Evolutionary conservation across 23 red algal species (phyloP), one percentile per base, ranked within the genome.

Genomic region (Gracilaria vermiculophylla): DNA sequence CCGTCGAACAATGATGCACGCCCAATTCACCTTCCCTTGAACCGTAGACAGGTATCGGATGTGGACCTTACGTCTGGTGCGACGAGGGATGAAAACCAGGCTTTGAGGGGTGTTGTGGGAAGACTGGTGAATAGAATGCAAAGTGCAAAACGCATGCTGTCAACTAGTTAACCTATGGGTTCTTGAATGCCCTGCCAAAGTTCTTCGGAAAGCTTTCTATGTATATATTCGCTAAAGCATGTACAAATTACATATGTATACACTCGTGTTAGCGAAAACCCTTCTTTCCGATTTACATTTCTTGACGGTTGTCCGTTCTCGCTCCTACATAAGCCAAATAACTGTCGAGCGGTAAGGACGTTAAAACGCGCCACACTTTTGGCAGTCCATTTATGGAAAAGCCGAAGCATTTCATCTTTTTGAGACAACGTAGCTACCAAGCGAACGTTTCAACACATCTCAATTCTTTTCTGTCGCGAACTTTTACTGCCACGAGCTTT

Each of bases 111-210:
- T 37, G 66, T 86, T 42, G 53, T 86, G 62, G 81, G 60, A 54
- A 70, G 81, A 47, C 81, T 86, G 16, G 81, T 86, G 62, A 86
- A 58, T 44, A 58, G 81, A 56, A 72, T 86, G 62, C 60, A 86
- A 28, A 67, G 62, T 41, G 81, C 61, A 42, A 86, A 86, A 20
- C 54, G 53, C 19, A 54, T 79, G 53, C 34, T 79, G 44, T 57
- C 53, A 21, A 54, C 76, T 42, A 79, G 45, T 55, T 79, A 35
- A 78, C 4, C 23, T 28, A 51, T 37, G 3, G 7, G 7, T 27
- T 45, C 25, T 1, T 47, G 10, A 32, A n/a, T 64, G 29, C 29
- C 29, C 14, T 36, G 58, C n/a, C n/a, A n/a, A n/a, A n/a, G n/a
- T n/a, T n/a, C n/a, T n/a, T n/a, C 58, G 58, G 58, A 64, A 64